phyloP scores from a whole-genome alignment of 805 yeast genomes.

The Torulaspora franciscae region DNA sequence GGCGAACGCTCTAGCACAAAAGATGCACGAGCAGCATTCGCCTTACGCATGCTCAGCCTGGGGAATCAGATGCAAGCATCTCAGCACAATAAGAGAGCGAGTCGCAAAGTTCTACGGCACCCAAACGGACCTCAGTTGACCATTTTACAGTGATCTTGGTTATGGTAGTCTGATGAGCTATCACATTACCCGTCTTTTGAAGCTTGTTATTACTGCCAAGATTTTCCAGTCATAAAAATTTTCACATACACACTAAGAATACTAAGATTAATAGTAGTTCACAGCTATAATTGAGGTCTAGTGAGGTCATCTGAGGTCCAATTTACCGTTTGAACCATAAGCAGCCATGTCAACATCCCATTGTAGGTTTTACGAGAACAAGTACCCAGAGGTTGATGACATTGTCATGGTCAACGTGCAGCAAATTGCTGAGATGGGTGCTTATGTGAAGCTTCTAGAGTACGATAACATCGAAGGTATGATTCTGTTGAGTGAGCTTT shows the following conservation, averaged over 20 bases:
- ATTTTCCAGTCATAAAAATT: neutral
- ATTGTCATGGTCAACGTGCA: slow-evolving; percentile 98
- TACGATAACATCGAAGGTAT: slow-evolving; percentile 98
- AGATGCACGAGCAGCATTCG: slow-evolving; percentile 49
- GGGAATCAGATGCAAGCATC: slow-evolving; percentile 16
- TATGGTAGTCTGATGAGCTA: neutral
- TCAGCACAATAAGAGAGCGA: slow-evolving; percentile 11
- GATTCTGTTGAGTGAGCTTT: slow-evolving; percentile 91
- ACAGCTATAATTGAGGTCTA: neutral
- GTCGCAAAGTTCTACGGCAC: neutral
- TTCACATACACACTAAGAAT: slow-evolving; percentile 1
- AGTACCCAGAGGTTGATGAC: slow-evolving; percentile 97
- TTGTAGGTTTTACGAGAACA: slow-evolving; percentile 96
- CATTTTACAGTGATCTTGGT: neutral
- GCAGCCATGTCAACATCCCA: slow-evolving; percentile 73
- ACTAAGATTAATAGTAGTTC: neutral
- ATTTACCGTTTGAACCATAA: neutral
- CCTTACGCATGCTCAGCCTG: slow-evolving; percentile 22
- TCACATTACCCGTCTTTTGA: neutral
- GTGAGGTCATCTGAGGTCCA: slow-evolving; percentile 1
- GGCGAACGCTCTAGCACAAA: slow-evolving; percentile 67
- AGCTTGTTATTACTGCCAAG: neutral
- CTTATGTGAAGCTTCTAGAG: slow-evolving; percentile 91
- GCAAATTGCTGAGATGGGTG: slow-evolving; percentile 99
- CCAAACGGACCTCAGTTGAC: neutral